Evolutionary conservation across 345 rosid species (phyloP), one percentile per base, ranked within the genome.

Genomic region (Trapa incisa): DNA sequence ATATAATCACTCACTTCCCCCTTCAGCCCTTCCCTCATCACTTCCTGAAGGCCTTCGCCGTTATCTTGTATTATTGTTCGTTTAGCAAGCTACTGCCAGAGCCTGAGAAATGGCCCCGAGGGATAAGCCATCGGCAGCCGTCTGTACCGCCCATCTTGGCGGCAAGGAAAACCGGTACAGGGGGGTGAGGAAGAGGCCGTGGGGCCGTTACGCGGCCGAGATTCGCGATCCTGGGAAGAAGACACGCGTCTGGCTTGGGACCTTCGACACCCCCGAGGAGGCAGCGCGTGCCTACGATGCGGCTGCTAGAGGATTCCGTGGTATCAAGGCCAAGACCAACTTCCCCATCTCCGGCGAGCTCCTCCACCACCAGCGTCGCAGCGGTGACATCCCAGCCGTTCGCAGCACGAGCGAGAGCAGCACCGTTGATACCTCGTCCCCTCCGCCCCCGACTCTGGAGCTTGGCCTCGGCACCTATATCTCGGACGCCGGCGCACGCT

Each of bases 161-260:
- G 35, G 12, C 61, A 72, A 32, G 60, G 76, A 73, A 69, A 68
- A 45, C 65, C 72, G 76, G 36, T 73, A 67, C 72, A 45, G 76
- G 16, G 76, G 76, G 62, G 76, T 73, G 29, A 35, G 76, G 61
- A 73, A 73, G 72, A 64, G 76, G 22, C 76, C 76, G 17, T 73
- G 76, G 76, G 76, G 76, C 57, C 72, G 76, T 6, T 73, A 73
- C 65, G 76, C 76, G 12, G 76, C 76, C 60, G 76, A 73, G 76
- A 73, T 73, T 68, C 76, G 76, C 47, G 76, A 73, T 69, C 76
- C 76, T 0, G 72, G 71, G 43, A 73, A 73, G 76, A 73, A 73
- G 72, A 73, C 72, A 14, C 67, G 76, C 22, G 76, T 73, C 76
- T 73, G 76, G 76, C 76, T 73, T 56, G 76, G 76, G 60, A 73